Evolutionary conservation across 495 filamentous ascomycete genomes (phyloP).

Genomic region (Acidomyces sp.): DNA sequence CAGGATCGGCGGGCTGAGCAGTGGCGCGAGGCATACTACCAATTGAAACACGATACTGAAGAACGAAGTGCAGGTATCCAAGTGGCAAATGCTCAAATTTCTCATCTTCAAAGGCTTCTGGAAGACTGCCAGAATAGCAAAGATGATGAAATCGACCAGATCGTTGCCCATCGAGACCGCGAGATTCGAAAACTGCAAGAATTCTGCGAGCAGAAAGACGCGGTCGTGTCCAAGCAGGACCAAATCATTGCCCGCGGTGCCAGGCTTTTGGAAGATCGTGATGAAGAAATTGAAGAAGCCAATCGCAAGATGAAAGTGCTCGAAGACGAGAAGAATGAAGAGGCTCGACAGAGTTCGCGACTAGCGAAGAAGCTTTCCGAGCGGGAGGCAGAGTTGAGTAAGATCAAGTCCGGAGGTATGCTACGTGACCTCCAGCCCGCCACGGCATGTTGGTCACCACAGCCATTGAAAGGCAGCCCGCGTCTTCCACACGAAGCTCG

Average conservation of each 20-base stretch:
- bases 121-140: neutral
- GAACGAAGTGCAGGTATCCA: constrained; percentile 1
- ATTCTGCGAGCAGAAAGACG: constrained; percentile 18
- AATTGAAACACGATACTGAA: too few species aligned
- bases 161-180: constrained; percentile 1
- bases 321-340: constrained; percentile 1
- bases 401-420: neutral
- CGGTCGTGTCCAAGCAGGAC: constrained; percentile 5
- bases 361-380: neutral
- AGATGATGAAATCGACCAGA: constrained; percentile 5
- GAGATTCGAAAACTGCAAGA: constrained; percentile 6
- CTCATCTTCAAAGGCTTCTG: constrained; percentile 5
- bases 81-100: neutral
- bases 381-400: neutral
- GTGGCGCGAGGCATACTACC: too few species aligned
- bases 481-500: constrained; percentile 1
- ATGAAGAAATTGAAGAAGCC: constrained; percentile 3
- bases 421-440: neutral
- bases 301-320: neutral
- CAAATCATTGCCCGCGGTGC: constrained; percentile 10
- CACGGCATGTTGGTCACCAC: constrained; percentile 3
- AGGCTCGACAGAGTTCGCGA: neutral
- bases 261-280: constrained; percentile 5
- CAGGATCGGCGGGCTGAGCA: too few species aligned
- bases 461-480: neutral